Evolutionary conservation across 352 stramenopile species (phyloP), one percentile per base, ranked within the genome.

Genomic region (Phytopythium aichiense): DNA sequence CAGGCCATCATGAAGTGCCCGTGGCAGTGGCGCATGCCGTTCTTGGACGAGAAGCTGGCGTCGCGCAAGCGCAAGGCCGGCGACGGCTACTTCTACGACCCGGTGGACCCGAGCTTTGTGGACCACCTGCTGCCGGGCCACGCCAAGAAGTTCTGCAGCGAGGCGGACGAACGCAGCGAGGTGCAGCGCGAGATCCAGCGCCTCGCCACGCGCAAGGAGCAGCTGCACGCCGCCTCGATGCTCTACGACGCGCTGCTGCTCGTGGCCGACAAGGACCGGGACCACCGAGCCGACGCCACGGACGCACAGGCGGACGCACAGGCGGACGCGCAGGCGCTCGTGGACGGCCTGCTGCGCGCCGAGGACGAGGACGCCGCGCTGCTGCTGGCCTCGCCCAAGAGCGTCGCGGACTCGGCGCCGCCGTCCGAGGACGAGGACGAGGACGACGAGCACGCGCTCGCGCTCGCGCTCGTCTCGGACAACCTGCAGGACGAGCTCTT

Each of bases 1-100:
- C 80, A 91, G 65, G 81, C 86, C 46, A 92, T 94, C 67, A 88
- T 94, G 76, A 94, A 94, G 71, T 94, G 86, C 51, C 86, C 86
- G 28, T 94, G 86, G 86, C 86, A 94, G 59, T 94, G 86, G 86
- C 86, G 86, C 33, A 75, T 90, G 64, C 83, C 85, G 15, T 94
- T 94, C 67, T 68, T 94, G 55, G 86, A 92, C 56, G 86, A 91
- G 62, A 89, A 88, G 63, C 86, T 72, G 56, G 84, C 86, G 53
- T 90, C 77, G 65, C 81, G 84, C 67, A 94, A 94, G 73, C 86
- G 86, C 69, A 91, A 92, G 66, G 78, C 86, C 15, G 86, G 83
- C 57, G 86, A 94, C 65, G 84, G 81, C 55, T 86, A 79, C 66
- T 91, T 91, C 60, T 91, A 91, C 72, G 86, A 94, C 67, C 86